Evolutionary conservation across 352 stramenopile genomes (phyloP).

Genomic region (Pythium myriotylum): DNA sequence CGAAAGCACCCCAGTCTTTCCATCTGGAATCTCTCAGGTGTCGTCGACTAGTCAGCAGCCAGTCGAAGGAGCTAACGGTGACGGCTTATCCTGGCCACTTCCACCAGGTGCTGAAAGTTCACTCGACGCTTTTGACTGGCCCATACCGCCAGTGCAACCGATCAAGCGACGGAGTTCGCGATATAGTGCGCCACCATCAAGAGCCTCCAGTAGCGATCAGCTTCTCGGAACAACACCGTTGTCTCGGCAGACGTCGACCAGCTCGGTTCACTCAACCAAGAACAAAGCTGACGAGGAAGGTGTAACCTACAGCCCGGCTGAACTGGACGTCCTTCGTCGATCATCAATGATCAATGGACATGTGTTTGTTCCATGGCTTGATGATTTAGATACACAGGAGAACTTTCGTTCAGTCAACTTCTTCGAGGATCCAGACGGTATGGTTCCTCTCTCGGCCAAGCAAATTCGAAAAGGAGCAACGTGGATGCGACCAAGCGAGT

Average conservation of each 20-base stretch:
- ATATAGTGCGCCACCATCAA: slow-evolving; percentile 7
- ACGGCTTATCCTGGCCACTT: slow-evolving; percentile 17
- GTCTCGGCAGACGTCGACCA: slow-evolving; percentile 8
- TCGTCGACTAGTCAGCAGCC: background rate
- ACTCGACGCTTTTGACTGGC: slow-evolving; percentile 23
- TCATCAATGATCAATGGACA: slow-evolving; percentile 86
- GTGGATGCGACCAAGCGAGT: slow-evolving; percentile 77
- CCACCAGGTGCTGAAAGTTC: slow-evolving; percentile 10
- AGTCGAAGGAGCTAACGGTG: background rate
- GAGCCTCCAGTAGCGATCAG: slow-evolving; percentile 21
- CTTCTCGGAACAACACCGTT: background rate
- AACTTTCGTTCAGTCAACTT: slow-evolving; percentile 48
- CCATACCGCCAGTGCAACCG: slow-evolving; percentile 10
- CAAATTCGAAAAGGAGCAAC: slow-evolving; percentile 58
- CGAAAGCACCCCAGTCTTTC: slow-evolving; percentile 1
- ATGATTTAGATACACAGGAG: slow-evolving; percentile 63
- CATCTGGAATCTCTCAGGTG: background rate
- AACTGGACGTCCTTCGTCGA: slow-evolving; percentile 77
- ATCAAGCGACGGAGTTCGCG: slow-evolving; percentile 15
- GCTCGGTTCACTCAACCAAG: background rate
- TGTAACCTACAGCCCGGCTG: slow-evolving; percentile 48
- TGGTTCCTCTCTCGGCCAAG: slow-evolving; percentile 67
- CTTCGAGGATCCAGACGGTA: slow-evolving; percentile 76
- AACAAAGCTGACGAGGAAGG: slow-evolving; percentile 3
- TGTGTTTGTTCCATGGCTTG: slow-evolving; percentile 82